Percentiles rank a stretch among this genome's conserved stretches.
Evolutionary conservation across 331 rosid genomes (phyloP).

Genomic region (Acacia pycnantha): DNA sequence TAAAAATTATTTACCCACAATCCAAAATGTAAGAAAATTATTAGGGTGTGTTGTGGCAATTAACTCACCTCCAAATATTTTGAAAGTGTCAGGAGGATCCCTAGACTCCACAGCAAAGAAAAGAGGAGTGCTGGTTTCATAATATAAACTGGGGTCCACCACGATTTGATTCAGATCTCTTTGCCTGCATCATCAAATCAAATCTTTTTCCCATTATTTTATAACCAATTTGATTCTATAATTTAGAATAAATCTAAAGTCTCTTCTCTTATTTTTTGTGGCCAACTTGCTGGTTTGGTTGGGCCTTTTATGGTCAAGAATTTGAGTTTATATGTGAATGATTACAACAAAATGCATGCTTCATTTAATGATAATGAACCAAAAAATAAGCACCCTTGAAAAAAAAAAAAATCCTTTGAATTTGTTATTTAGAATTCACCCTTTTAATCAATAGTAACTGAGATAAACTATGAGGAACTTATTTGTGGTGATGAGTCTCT

Average conservation of each 20-base stretch:
- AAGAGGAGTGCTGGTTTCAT: constrained; percentile 50
- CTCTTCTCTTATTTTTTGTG: neutral
- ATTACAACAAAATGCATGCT: neutral
- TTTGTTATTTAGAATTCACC: neutral
- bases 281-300: constrained; percentile 6
- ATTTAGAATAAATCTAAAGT: neutral
- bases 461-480: neutral
- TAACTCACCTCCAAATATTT: constrained; percentile 55
- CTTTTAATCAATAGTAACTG: neutral
- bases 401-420: neutral
- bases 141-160: constrained; percentile 64
- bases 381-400: neutral
- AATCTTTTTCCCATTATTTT: constrained; percentile 2
- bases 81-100: constrained; percentile 69
- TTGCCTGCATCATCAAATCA: constrained; percentile 39
- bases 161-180: constrained; percentile 51
- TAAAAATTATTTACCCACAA: neutral
- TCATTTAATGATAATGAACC: neutral
- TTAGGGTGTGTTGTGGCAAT: neutral
- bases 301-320: constrained; percentile 8
- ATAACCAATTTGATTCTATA: neutral
- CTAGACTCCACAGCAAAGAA: constrained; percentile 61
- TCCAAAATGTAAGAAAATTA: neutral
- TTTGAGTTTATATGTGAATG: neutral
- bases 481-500: too few species aligned